These are phyloP conservation scores for Lactuca sativa DNA, from an alignment of 129 eudicot genomes.

Conservation along the genomic window DNA sequence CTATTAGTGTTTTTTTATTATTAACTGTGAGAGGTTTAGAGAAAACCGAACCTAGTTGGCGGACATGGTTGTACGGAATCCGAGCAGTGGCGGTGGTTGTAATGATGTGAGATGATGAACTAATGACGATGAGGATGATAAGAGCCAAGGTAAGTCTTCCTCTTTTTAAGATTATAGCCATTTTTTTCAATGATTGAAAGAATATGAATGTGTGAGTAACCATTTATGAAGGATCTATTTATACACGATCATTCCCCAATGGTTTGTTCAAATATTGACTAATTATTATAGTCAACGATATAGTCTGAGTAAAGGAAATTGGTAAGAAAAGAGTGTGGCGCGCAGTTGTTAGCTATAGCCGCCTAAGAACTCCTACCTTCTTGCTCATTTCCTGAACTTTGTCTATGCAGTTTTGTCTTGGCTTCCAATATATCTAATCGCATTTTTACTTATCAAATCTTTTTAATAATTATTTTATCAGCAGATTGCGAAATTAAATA, in stretches of 20 bases:
- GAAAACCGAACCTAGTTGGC: constrained; percentile 31
- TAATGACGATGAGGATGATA: constrained; percentile 10
- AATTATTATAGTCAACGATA: neutral
- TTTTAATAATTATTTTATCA: no score
- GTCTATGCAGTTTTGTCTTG: neutral
- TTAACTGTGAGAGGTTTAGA: neutral
- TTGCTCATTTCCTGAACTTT: constrained; percentile 3
- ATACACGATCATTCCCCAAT: neutral
- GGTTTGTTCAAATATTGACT: neutral
- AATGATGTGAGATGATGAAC: constrained; percentile 3
- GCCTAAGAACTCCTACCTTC: neutral
- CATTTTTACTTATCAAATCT: no score
- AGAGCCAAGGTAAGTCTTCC: constrained; percentile 20
- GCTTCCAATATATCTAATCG: neutral
- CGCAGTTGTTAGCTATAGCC: neutral
- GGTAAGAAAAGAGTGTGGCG: constrained; percentile 12
- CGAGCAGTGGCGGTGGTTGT: neutral
- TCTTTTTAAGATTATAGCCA: constrained; percentile 11
- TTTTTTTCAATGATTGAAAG: neutral
- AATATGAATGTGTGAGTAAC: neutral
- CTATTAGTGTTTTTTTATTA: neutral
- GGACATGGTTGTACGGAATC: constrained; percentile 9
- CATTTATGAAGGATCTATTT: neutral
- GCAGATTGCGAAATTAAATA: no score
- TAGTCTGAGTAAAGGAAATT: neutral